These are phyloP conservation scores for Rachicladosporium sp. DNA, from an alignment of 2,329 filamentous ascomycete genomes.

Conservation along the genomic window DNA sequence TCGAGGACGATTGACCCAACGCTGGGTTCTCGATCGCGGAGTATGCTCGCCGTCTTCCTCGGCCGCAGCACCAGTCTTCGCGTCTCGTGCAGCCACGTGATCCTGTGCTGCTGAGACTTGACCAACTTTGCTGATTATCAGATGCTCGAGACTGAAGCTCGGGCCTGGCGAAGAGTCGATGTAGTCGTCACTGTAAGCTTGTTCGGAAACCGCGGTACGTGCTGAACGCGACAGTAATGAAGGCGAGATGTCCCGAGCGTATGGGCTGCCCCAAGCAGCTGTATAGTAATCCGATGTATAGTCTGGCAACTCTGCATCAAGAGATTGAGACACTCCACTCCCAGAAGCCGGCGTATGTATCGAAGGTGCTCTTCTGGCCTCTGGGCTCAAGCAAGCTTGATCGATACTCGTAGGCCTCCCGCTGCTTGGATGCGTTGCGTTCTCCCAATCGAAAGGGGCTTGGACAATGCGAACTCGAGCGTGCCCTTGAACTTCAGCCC, in stretches of 20 bases:
- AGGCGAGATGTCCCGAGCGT: conserved; percentile 47
- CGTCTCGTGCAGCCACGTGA: too few species aligned
- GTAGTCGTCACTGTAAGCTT: conserved; percentile 16
- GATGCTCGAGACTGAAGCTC: conserved; percentile 24
- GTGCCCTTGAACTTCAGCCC: too few species aligned
- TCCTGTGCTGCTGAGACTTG: too few species aligned
- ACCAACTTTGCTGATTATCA: conserved; percentile 19
- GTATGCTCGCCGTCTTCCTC: conserved; percentile 15
- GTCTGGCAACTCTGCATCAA: conserved; percentile 8
- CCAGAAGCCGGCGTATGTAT: too few species aligned
- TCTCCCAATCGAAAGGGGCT: too few species aligned
- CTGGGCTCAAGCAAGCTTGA: too few species aligned
- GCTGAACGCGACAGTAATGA: conserved; percentile 26
- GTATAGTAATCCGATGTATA: conserved; percentile 39
- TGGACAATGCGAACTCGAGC: too few species aligned
- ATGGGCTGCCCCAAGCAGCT: conserved; percentile 85
- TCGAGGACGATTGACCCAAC: conserved; percentile 14
- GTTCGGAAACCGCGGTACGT: conserved; percentile 20
- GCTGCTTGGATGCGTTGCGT: too few species aligned
- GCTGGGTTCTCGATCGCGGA: conserved; percentile 19
- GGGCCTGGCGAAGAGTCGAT: conserved; percentile 18
- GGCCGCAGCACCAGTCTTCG: too few species aligned
- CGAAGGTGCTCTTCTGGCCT: too few species aligned
- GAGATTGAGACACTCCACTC: too few species aligned
- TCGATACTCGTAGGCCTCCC: too few species aligned